Evolutionary conservation across 257 asterid species (phyloP).

Genomic region (Solanum pennellii): DNA sequence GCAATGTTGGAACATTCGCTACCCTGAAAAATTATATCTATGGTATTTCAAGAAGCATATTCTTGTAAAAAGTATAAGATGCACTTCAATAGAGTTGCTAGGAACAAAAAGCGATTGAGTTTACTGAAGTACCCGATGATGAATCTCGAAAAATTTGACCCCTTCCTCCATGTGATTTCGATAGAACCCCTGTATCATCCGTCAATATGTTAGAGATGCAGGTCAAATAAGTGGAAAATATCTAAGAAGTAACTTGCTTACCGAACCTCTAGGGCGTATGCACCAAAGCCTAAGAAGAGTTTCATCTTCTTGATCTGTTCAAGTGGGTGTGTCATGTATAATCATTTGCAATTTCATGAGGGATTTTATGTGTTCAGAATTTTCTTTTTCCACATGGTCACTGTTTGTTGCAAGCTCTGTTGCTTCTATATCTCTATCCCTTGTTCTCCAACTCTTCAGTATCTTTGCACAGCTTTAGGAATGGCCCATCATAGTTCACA

Average conservation of each 20-base stretch:
- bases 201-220: constrained; percentile 11
- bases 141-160: constrained; percentile 90
- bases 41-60: background rate
- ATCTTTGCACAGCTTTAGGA: background rate
- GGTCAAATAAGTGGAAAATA: background rate
- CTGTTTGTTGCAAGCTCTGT: background rate
- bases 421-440: background rate
- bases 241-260: background rate
- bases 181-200: constrained; percentile 63
- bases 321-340: background rate
- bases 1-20: background rate
- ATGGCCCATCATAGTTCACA: background rate
- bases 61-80: background rate
- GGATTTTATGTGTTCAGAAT: background rate
- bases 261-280: background rate
- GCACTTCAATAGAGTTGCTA: background rate
- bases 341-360: background rate
- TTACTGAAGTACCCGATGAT: constrained; percentile 57
- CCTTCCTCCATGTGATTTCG: constrained; percentile 99
- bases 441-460: background rate
- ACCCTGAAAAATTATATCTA: background rate
- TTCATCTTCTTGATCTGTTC: background rate
- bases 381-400: background rate
- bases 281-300: background rate
- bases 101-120: background rate